These are phyloP conservation scores for Paramecium sexaurelia DNA, from an alignment of 73 alveolate species.

Conservation along the genomic window DNA sequence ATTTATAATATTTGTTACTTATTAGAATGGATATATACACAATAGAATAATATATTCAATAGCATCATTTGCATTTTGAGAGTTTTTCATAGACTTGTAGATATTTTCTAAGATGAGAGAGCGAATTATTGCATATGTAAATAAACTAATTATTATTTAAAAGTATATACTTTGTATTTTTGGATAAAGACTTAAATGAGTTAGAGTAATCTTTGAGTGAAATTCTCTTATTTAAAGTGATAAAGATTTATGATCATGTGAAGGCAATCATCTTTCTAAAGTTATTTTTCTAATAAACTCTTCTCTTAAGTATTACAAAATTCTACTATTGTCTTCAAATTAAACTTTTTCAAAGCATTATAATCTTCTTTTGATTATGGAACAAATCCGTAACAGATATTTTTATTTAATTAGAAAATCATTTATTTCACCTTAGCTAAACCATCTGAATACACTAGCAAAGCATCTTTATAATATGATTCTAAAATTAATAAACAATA, in stretches of 20 bases:
- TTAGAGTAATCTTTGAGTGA: not conserved
- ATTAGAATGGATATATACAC: not conserved
- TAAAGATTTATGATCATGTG: not conserved
- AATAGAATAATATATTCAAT: not conserved
- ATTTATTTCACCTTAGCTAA: not conserved
- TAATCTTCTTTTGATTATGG: not conserved
- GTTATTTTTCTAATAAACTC: not conserved
- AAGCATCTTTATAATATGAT: slow-evolving; percentile 17
- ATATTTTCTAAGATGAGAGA: slow-evolving; percentile 11
- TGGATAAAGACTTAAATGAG: not conserved
- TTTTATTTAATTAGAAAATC: not conserved
- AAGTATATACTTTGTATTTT: not conserved
- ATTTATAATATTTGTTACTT: not conserved
- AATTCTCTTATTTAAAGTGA: slow-evolving; percentile 1
- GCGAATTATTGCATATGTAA: not conserved
- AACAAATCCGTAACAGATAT: slow-evolving; percentile 4
- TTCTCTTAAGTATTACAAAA: slow-evolving; percentile 3
- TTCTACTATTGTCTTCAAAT: not conserved
- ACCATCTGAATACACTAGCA: not conserved
- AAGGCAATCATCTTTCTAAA: not conserved
- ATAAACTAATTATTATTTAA: not conserved
- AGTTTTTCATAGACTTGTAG: not conserved
- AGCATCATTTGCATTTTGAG: not conserved
- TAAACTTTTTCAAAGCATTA: not conserved
- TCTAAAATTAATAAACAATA: not conserved